phyloP scores from a whole-genome alignment of 352 stramenopile genomes.

The Phytopythium kandeliae region DNA sequence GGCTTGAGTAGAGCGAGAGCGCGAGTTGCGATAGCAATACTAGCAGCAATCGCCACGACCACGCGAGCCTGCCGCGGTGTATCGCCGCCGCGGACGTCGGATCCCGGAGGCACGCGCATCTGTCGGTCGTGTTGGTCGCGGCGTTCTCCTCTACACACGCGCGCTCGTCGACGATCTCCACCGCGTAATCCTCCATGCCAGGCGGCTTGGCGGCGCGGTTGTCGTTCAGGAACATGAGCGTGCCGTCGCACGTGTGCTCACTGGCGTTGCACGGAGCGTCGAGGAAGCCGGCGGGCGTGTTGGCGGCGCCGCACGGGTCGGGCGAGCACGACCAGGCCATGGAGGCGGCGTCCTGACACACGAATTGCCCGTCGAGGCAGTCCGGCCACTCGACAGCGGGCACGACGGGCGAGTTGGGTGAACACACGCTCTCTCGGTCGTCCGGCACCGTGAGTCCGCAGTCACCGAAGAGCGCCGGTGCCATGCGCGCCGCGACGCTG shows the following conservation, averaged over 20 bases:
- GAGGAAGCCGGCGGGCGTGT: constrained; percentile 53
- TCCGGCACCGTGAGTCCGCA: constrained; percentile 58
- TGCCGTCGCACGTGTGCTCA: constrained; percentile 47
- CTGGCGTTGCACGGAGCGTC: constrained; percentile 50
- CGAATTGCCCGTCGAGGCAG: constrained; percentile 46
- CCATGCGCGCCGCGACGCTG: constrained; percentile 38
- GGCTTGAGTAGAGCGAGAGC: neutral
- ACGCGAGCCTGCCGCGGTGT: neutral
- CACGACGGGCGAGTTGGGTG: constrained; percentile 53
- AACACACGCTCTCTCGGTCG: constrained; percentile 50
- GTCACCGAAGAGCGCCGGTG: constrained; percentile 45
- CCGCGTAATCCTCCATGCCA: constrained; percentile 56
- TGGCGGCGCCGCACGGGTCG: constrained; percentile 25
- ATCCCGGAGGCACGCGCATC: constrained; percentile 41
- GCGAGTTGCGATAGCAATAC: neutral
- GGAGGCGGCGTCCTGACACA: constrained; percentile 34
- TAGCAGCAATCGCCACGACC: neutral
- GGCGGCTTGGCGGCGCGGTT: constrained; percentile 71
- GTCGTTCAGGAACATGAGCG: constrained; percentile 73
- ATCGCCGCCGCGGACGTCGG: constrained; percentile 13
- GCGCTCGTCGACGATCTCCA: constrained; percentile 66
- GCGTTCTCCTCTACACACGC: constrained; percentile 27
- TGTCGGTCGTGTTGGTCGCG: constrained; percentile 24
- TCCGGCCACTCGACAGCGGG: constrained; percentile 49
- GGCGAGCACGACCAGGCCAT: constrained; percentile 54